phyloP scores from a whole-genome alignment of 1,284 basidiomycete genomes.

The Flammula alnicola region DNA sequence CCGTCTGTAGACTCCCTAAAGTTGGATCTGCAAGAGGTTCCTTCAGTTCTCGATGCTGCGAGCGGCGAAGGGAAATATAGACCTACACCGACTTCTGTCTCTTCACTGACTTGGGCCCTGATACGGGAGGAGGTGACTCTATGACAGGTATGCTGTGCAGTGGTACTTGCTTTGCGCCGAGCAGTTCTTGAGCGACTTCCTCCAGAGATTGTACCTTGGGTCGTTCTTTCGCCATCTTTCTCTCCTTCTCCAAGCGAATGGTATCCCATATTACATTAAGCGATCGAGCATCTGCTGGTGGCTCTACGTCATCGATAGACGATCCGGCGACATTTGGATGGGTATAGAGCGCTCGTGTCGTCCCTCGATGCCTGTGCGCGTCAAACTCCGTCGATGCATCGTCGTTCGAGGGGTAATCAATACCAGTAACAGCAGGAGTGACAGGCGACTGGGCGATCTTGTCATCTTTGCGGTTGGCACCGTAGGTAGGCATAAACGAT shows the following conservation, averaged over 20 bases:
- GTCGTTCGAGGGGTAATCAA: constrained; percentile 44
- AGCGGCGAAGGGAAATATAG: constrained; percentile 7
- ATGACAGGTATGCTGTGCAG: constrained; percentile 39
- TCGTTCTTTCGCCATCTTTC: constrained; percentile 63
- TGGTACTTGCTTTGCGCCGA: constrained; percentile 31
- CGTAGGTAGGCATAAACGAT: constrained; percentile 34
- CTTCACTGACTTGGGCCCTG: constrained; percentile 43
- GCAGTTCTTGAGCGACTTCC: constrained; percentile 38
- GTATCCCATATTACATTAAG: constrained; percentile 66
- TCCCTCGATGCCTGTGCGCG: constrained; percentile 28
- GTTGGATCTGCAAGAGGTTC: constrained; percentile 51
- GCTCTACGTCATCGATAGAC: constrained; percentile 43
- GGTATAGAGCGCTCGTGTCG: constrained; percentile 34
- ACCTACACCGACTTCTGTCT: constrained; percentile 64
- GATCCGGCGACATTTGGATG: constrained; percentile 41
- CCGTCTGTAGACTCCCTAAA: constrained; percentile 72
- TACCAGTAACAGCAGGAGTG: constrained; percentile 48
- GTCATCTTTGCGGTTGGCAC: constrained; percentile 33
- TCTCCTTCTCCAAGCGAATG: constrained; percentile 64
- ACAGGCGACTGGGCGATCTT: constrained; percentile 38
- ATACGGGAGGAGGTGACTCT: constrained; percentile 37
- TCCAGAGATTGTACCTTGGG: constrained; percentile 72
- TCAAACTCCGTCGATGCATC: constrained; percentile 39
- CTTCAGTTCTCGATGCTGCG: constrained; percentile 6
- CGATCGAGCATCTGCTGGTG: constrained; percentile 47